Conservation (phyloP, 805 yeast genomes). For the Starmerella cellae region DNA sequence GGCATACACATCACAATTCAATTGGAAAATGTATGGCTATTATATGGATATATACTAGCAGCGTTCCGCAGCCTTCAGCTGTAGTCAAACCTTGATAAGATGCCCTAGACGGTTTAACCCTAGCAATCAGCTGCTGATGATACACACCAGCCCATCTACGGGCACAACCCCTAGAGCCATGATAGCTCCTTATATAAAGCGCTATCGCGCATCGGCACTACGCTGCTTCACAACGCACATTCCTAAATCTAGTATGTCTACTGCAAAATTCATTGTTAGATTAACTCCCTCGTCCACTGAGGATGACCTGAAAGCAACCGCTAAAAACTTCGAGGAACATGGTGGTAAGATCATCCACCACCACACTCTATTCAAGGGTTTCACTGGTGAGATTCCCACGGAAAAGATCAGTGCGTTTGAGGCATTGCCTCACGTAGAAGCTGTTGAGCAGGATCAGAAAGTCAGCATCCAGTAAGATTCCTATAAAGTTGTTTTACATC, state of each 20-base stretch:
- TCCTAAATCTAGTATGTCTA: background rate
- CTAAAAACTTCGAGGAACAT: conserved; percentile 18
- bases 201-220: no score
- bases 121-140: no score
- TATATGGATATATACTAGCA: no score
- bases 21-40: no score
- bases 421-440: conserved; percentile 20
- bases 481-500: background rate
- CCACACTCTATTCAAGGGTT: conserved; percentile 28
- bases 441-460: conserved; percentile 25
- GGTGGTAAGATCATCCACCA: conserved; percentile 25
- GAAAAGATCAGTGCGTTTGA: conserved; percentile 23
- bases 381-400: conserved; percentile 25
- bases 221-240: background rate
- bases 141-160: no score
- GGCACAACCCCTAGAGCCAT: no score
- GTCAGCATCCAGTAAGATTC: conserved; percentile 20
- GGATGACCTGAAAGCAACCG: conserved; percentile 19
- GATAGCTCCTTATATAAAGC: no score
- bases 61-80: no score
- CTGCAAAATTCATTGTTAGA: conserved; percentile 17
- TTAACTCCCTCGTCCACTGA: conserved; percentile 20
- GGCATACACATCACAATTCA: no score
- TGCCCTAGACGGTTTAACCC: no score
- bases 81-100: no score